These are phyloP conservation scores for Floccularia luteovirens DNA, from an alignment of 768 basidiomycete species.

Conservation along the genomic window DNA sequence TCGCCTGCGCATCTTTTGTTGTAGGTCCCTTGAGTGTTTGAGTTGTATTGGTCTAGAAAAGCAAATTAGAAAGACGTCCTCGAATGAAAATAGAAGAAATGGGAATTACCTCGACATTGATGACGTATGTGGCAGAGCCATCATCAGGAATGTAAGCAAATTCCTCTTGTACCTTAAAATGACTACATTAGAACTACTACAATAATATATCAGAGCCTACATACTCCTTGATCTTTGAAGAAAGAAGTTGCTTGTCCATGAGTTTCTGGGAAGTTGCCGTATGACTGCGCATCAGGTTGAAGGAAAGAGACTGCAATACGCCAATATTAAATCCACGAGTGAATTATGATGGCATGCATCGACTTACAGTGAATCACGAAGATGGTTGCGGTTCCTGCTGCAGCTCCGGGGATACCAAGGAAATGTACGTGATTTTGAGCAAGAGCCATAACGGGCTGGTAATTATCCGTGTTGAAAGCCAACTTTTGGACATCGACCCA, in stretches of 20 bases:
- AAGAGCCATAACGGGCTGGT: conserved; percentile 58
- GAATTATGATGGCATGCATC: neutral
- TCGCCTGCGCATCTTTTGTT: conserved; percentile 48
- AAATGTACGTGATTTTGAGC: conserved; percentile 74
- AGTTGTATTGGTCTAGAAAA: conserved; percentile 68
- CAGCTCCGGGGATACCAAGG: conserved; percentile 49
- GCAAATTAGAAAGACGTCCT: neutral
- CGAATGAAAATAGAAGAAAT: neutral
- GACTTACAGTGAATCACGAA: conserved; percentile 73
- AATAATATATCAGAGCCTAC: conserved; percentile 9
- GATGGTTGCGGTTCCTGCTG: conserved; percentile 53
- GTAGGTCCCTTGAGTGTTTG: conserved; percentile 51
- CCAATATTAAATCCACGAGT: neutral
- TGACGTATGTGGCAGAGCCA: conserved; percentile 59
- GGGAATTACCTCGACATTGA: conserved; percentile 53
- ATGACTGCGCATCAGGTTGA: conserved; percentile 58
- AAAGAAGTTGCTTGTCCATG: conserved; percentile 68
- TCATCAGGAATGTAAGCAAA: conserved; percentile 77
- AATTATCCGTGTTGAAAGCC: conserved; percentile 32
- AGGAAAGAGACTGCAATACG: conserved; percentile 50
- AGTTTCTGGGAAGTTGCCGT: conserved; percentile 59
- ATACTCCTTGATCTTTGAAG: conserved; percentile 48
- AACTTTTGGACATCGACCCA: conserved; percentile 57
- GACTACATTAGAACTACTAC: neutral
- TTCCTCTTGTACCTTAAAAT: conserved; percentile 51